Base-by-base conservation (phyloP, 495 filamentous ascomycete genomes). In the Glonium stellatum region DNA sequence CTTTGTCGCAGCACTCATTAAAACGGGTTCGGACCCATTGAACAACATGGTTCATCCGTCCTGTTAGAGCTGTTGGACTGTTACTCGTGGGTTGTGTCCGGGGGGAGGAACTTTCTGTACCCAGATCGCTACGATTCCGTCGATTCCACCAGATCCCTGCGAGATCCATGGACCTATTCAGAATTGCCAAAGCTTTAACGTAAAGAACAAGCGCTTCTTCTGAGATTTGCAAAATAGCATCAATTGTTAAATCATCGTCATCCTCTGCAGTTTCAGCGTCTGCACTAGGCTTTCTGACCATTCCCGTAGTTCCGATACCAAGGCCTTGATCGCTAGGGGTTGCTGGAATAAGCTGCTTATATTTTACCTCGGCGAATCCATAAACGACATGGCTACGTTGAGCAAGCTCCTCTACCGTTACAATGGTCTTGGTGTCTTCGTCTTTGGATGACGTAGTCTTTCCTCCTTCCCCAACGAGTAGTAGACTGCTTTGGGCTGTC, bases 281-380 rank as follows among this genome's bases (percentile, higher is more conserved):
- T 35, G 72, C 74, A 48, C 74, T 71, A 63, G 10, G 72, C 71
- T 68, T 75, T 13, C 70, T 68, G 15, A 73, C 55, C 47, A 71
- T 72, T 15, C 82, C 80, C 27, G 75, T 67, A 57, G 81, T 74
- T 63, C 77, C 80, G 6, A 87, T 82, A 22, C 87, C 84, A 23
- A 90, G 79, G 10, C 84, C 84, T 63, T 83, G 80, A 49, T 86
- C 82, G 63, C 82, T 83, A 13, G 92, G 93, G 5, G 88, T 84
- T 23, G 93, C 71, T 5, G 93, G 93, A 12, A 97, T 81, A 35
- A 98, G 80, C 69, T 98, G 93, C 72, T 93, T 93, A 76, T 92
- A 97, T 74, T 98, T 98, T 61, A 98, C 92, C 72, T 97, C 93
- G 10, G 93, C 93, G 73, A 97, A 97, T 21, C 90, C 90, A 70